These are phyloP conservation scores for Fusarium metavorans DNA, from an alignment of 2,329 filamentous ascomycete genomes.

Conservation along the genomic window DNA sequence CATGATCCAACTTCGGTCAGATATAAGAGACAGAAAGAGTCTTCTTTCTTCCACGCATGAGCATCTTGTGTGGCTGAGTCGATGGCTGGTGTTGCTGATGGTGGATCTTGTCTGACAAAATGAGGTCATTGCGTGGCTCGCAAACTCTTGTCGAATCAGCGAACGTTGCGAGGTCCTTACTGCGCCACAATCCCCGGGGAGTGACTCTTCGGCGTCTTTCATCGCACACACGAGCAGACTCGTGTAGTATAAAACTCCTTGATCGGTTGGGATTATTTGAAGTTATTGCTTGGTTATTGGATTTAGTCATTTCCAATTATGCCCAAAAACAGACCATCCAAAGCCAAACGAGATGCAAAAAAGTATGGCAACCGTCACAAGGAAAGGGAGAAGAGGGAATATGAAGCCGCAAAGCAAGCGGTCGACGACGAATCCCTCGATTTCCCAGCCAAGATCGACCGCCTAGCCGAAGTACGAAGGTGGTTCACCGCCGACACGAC, in stretches of 20 bases:
- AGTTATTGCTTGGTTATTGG: neutral
- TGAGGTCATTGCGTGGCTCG: neutral
- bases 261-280: neutral
- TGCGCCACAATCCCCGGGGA: neutral
- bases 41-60: neutral
- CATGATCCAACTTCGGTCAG: neutral
- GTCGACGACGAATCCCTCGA: neutral
- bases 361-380: neutral
- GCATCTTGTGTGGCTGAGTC: neutral
- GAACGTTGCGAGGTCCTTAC: neutral
- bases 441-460: neutral
- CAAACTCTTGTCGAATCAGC: neutral
- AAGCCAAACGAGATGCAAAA: neutral
- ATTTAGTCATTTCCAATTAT: neutral
- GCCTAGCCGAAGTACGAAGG: neutral
- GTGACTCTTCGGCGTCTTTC: neutral
- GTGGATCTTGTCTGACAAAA: neutral
- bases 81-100: neutral
- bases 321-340: conserved; percentile 1
- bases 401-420: neutral
- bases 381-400: neutral
- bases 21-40: too few species aligned
- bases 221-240: neutral
- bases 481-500: conserved; percentile 5
- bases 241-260: neutral